Evolutionary conservation across 169 alveolate genomes (phyloP), one percentile per base, ranked within the genome.

Genomic region (Babesia caballi): DNA sequence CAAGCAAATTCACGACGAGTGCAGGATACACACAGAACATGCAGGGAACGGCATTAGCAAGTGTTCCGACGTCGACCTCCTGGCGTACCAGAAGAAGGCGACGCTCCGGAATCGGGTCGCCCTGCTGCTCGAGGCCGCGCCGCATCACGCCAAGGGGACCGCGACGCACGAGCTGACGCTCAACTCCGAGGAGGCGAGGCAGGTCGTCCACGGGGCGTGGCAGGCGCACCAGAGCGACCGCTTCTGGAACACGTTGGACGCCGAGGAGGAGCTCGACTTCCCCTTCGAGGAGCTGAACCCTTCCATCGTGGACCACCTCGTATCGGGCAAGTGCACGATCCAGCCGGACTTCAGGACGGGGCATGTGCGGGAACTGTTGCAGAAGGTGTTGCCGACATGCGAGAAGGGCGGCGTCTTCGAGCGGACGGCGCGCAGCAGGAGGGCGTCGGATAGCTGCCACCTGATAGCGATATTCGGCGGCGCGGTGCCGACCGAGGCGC

Each of bases 181-280:
- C 38, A 41, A 66, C 15, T 25, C 73, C 15, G 82, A 78, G 25
- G 87, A 78, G 35, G 65, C 68, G 27, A 53, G 67, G 50, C 59
- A 51, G 33, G 63, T 78, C 11, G 28, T 78, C 40, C 74, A 78
- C 54, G 87, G 87, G 23, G 27, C 56, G 11, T 78, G 87, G 87
- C 27, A 42, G 1, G 47, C 81, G 30, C 56, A 68, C 9, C 59
- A 56, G 25, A 68, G 83, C 38, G 87, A 78, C 9, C 32, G n/a
- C 47, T 40, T 78, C 58, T 78, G 87, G 87, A 32, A 49, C 30
- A 57, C 54, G 25, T 8, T 78, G 23, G 41, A 33, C 32, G 46
- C 11, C 49, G 73, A 63, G 35, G 61, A 63, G 44, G 73, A 63
- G 41, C 3, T 30, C 17, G 52, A 63, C 47, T 42, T 47, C 33